Conservation (phyloP, 352 stramenopile species). For the Pythium dissimile region DNA sequence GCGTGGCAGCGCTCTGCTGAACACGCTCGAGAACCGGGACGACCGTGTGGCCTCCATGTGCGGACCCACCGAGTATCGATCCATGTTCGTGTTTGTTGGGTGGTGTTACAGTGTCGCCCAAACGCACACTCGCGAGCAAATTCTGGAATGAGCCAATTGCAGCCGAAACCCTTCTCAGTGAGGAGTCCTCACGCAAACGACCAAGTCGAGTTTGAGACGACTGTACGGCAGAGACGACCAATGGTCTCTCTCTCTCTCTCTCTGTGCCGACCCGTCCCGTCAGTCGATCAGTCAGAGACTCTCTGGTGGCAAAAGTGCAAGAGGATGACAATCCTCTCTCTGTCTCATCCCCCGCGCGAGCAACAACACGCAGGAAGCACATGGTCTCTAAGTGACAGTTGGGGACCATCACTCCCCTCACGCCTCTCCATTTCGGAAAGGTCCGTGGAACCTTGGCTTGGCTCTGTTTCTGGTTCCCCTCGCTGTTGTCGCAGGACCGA, state of each 20-base stretch:
- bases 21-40: neutral
- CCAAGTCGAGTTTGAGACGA: too few species aligned
- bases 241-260: too few species aligned
- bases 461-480: neutral
- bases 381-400: neutral
- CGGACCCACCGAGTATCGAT: neutral
- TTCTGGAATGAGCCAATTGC: neutral
- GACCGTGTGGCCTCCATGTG: neutral
- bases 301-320: neutral
- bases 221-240: too few species aligned
- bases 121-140: neutral
- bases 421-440: neutral
- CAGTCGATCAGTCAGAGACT: too few species aligned
- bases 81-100: neutral
- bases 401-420: neutral
- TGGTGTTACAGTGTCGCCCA: neutral
- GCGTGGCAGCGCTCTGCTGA: constrained; percentile 4
- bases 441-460: too few species aligned
- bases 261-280: too few species aligned
- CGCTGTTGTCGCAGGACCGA: neutral
- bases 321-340: neutral
- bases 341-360: neutral
- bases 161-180: neutral
- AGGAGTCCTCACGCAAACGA: too few species aligned
- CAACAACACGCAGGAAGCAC: too few species aligned